Percentiles rank a stretch among this genome's conserved stretches.
Conservation (phyloP, 1,284 basidiomycete genomes). For the Vanrija humicola region DNA sequence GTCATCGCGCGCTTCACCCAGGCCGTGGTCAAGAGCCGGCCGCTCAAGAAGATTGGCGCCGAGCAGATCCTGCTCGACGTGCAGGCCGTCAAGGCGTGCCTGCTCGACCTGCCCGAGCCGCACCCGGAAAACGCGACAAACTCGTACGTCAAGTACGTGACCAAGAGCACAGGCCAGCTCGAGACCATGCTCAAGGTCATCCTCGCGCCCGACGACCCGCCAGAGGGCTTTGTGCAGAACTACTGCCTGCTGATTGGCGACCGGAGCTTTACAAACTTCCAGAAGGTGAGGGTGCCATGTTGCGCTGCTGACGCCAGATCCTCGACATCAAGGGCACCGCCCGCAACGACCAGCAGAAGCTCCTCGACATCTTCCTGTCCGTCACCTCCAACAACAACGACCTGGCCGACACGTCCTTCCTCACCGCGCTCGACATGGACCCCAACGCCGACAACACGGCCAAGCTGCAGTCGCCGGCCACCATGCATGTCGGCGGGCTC, state of each 20-base stretch:
- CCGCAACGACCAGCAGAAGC: constrained; percentile 75
- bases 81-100: constrained; percentile 75
- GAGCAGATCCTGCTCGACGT: constrained; percentile 90
- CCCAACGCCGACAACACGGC: constrained; percentile 21
- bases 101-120: constrained; percentile 67
- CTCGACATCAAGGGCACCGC: constrained; percentile 92
- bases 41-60: constrained; percentile 81
- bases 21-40: constrained; percentile 78
- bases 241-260: constrained; percentile 90
- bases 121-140: constrained; percentile 38
- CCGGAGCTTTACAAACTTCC: constrained; percentile 90
- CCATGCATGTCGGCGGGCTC: constrained; percentile 30
- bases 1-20: constrained; percentile 80
- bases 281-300: constrained; percentile 63
- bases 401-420: constrained; percentile 80
- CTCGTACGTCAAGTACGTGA: constrained; percentile 69
- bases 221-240: constrained; percentile 88
- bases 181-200: constrained; percentile 92
- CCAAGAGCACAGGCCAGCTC: constrained; percentile 71
- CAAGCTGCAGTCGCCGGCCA: constrained; percentile 2
- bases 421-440: constrained; percentile 91
- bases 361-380: constrained; percentile 85
- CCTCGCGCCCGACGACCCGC: constrained; percentile 83
- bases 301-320: constrained; percentile 56
- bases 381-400: constrained; percentile 84